Evolutionary conservation across 768 basidiomycete genomes (phyloP).

Genomic region (Tephrocybe sp.): DNA sequence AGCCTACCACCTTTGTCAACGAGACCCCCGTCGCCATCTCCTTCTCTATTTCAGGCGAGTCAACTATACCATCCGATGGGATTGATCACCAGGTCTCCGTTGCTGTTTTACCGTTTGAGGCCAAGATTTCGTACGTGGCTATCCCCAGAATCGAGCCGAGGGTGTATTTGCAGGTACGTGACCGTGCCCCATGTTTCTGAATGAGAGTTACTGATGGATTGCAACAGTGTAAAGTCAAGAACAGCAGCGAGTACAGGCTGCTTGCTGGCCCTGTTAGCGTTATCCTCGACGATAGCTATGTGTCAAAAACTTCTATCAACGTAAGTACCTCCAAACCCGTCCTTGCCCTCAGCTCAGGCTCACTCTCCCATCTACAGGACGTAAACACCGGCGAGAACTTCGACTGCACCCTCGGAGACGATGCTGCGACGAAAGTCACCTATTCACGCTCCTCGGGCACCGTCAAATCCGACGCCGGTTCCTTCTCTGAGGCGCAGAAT

Average conservation of each 20-base stretch:
- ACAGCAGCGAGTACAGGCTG: slow-evolving; percentile 56
- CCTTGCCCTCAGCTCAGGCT: background rate
- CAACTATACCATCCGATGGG: slow-evolving; percentile 55
- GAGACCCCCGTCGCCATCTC: slow-evolving; percentile 54
- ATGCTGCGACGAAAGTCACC: slow-evolving; percentile 40
- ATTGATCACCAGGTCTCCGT: slow-evolving; percentile 54
- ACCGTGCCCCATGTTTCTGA: background rate
- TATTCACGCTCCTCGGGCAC: slow-evolving; percentile 42
- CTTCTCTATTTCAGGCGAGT: slow-evolving; percentile 48
- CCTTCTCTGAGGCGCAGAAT: slow-evolving; percentile 44
- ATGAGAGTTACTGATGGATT: background rate
- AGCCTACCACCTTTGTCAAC: slow-evolving; percentile 43
- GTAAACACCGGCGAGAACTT: slow-evolving; percentile 52
- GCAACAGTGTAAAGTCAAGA: slow-evolving; percentile 48
- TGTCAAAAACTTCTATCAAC: slow-evolving; percentile 50
- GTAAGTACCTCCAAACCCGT: slow-evolving; percentile 23
- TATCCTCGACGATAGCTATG: slow-evolving; percentile 57
- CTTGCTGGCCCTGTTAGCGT: slow-evolving; percentile 55
- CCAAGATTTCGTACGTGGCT: slow-evolving; percentile 44
- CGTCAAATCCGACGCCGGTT: slow-evolving; percentile 34
- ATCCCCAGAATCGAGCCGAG: slow-evolving; percentile 49
- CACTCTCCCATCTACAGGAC: slow-evolving; percentile 31
- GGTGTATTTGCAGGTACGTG: slow-evolving; percentile 49
- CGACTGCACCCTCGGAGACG: slow-evolving; percentile 53
- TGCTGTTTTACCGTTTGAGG: slow-evolving; percentile 46